Percentiles rank a stretch among this genome's conserved stretches.
Conservation (phyloP, 2,329 filamentous ascomycete species). For the Diaporthe vexans region DNA sequence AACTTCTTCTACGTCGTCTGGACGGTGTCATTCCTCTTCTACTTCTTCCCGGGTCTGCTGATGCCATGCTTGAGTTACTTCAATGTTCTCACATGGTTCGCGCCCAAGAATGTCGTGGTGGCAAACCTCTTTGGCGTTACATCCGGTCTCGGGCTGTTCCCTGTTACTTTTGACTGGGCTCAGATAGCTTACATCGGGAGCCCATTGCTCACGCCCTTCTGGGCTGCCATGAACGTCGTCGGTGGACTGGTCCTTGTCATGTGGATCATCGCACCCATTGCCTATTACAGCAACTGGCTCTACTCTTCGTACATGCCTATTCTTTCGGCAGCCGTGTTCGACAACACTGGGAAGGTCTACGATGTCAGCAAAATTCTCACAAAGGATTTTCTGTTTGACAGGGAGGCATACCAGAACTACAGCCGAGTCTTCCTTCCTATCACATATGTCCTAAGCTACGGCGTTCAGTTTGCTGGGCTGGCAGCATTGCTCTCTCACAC, state of each 20-base stretch:
- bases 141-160: constrained; percentile 87
- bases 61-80: constrained; percentile 91
- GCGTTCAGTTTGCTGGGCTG: constrained; percentile 86
- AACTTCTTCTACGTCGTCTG: constrained; percentile 86
- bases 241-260: constrained; percentile 85
- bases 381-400: constrained; percentile 82
- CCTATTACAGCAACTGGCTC: constrained; percentile 85
- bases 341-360: constrained; percentile 85
- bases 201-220: constrained; percentile 85
- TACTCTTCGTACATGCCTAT: constrained; percentile 91
- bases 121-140: constrained; percentile 88
- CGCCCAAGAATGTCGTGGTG: constrained; percentile 86
- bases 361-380: constrained; percentile 86
- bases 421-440: constrained; percentile 88
- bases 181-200: constrained; percentile 92
- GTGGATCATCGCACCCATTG: constrained; percentile 85
- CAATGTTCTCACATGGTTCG: constrained; percentile 90
- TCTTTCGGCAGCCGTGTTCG: constrained; percentile 86
- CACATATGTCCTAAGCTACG: constrained; percentile 89
- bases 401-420: constrained; percentile 82
- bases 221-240: constrained; percentile 88
- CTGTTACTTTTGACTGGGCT: constrained; percentile 91
- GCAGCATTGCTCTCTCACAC: constrained; percentile 86
- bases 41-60: constrained; percentile 86
- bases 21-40: constrained; percentile 80